Conservation (phyloP, 805 yeast species). For the Yarrowia keelungensis region DNA sequence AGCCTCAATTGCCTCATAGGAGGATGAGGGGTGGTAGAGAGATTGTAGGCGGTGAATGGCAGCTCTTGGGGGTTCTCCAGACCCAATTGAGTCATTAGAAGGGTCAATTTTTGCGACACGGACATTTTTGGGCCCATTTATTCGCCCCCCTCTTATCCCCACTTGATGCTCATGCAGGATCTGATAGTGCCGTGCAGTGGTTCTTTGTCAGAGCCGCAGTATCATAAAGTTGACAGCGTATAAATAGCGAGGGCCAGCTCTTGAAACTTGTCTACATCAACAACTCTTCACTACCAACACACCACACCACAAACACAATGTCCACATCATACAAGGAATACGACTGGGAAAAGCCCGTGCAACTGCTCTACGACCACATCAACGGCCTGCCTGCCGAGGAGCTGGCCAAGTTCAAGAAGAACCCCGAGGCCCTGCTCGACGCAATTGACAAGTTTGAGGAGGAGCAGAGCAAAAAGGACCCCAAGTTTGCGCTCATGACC, state of each 20-base stretch:
- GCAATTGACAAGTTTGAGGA: constrained; percentile 38
- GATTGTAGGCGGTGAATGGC: too few species aligned
- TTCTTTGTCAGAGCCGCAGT: constrained; percentile 11
- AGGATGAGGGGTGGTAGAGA: too few species aligned
- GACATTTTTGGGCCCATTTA: background rate
- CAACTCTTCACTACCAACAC: background rate
- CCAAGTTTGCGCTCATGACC: constrained; percentile 25
- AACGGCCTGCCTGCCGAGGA: constrained; percentile 24
- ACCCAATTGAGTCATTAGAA: background rate
- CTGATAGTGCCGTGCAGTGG: constrained; percentile 37
- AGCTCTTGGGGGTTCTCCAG: background rate
- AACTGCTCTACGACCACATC: constrained; percentile 37
- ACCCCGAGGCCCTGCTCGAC: constrained; percentile 23
- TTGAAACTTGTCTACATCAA: background rate
- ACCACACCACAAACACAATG: constrained; percentile 2
- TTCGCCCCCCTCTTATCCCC: background rate
- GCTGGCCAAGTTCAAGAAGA: constrained; percentile 36
- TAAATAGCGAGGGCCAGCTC: background rate
- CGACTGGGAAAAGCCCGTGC: constrained; percentile 36
- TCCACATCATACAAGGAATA: constrained; percentile 16
- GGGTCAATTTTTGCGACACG: too few species aligned
- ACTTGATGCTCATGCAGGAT: constrained; percentile 31
- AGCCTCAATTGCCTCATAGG: constrained; percentile 34
- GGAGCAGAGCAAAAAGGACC: constrained; percentile 25
- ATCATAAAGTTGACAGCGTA: constrained; percentile 7